Evolutionary conservation across 371 early-diverging fungal species (phyloP).

Genomic region (Encephalitozoon cuniculi): DNA sequence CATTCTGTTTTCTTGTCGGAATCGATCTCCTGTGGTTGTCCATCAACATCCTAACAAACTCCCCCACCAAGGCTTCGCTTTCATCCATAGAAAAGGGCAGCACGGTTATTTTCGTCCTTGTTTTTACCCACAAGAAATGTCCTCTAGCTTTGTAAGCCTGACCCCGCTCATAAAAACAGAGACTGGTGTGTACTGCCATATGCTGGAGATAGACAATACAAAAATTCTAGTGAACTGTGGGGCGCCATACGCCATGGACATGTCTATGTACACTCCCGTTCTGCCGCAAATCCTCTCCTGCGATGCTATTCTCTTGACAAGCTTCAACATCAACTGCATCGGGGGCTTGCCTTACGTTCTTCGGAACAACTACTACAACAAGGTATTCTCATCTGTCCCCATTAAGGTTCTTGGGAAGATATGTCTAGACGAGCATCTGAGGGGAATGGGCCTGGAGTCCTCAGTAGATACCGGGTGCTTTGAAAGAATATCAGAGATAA

Average conservation of each 20-base stretch:
- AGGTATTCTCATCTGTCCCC: conserved; percentile 80
- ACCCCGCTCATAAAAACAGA: conserved; percentile 29
- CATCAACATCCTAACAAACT: conserved; percentile 21
- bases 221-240: conserved; percentile 61
- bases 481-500: conserved; percentile 69
- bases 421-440: conserved; percentile 66
- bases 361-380: conserved; percentile 71
- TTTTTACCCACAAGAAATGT: conserved; percentile 1
- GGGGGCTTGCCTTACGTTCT: conserved; percentile 78
- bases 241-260: conserved; percentile 33
- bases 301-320: conserved; percentile 82
- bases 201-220: conserved; percentile 51
- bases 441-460: conserved; percentile 65
- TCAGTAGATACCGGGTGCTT: conserved; percentile 64
- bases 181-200: conserved; percentile 37
- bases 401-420: conserved; percentile 75
- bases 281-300: conserved; percentile 62
- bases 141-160: conserved; percentile 19
- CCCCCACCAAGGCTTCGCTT: not conserved
- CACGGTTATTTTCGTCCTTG: not conserved
- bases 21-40: not conserved
- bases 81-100: conserved; percentile 4
- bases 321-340: conserved; percentile 73
- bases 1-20: not conserved
- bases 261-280: conserved; percentile 32